phyloP scores from a whole-genome alignment of 805 yeast genomes.

The Ogataea saltuana region DNA sequence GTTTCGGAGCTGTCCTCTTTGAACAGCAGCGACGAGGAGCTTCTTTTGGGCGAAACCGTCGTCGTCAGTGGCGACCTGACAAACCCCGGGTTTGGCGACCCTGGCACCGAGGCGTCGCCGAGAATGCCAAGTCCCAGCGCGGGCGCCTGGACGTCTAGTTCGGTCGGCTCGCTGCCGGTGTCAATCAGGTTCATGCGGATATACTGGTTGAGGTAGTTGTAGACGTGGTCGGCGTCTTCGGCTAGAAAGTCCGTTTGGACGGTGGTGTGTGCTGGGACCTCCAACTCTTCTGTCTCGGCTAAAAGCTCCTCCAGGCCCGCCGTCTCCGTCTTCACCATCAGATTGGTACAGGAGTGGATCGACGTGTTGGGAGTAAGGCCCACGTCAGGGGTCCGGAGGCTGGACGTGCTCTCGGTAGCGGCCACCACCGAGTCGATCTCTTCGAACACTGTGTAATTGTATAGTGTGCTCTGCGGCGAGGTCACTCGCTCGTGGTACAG shows the following conservation, averaged over 20 bases:
- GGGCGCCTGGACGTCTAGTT: not conserved
- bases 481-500: slow-evolving; percentile 8
- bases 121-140: slow-evolving; percentile 5
- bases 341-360: slow-evolving; percentile 6
- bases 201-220: slow-evolving; percentile 24
- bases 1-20: slow-evolving; percentile 9
- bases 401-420: slow-evolving; percentile 6
- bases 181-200: slow-evolving; percentile 24
- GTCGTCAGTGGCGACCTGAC: not conserved
- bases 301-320: slow-evolving; percentile 15
- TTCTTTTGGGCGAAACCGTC: slow-evolving; percentile 10
- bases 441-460: slow-evolving; percentile 16
- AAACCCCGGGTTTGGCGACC: not conserved
- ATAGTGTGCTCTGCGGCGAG: slow-evolving; percentile 5
- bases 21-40: slow-evolving; percentile 10
- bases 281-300: not conserved
- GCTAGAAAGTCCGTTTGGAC: slow-evolving; percentile 6
- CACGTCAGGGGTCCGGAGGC: slow-evolving; percentile 11
- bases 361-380: slow-evolving; percentile 13
- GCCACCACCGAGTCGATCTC: slow-evolving; percentile 6
- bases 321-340: slow-evolving; percentile 5
- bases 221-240: slow-evolving; percentile 10
- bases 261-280: not conserved
- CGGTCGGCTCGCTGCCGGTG: slow-evolving; percentile 2
- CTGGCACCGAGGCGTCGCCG: not conserved